Percentiles rank a stretch among this genome's conserved stretches.
Conservation (phyloP, 306 rosid species). For the Castanospermum australe region DNA sequence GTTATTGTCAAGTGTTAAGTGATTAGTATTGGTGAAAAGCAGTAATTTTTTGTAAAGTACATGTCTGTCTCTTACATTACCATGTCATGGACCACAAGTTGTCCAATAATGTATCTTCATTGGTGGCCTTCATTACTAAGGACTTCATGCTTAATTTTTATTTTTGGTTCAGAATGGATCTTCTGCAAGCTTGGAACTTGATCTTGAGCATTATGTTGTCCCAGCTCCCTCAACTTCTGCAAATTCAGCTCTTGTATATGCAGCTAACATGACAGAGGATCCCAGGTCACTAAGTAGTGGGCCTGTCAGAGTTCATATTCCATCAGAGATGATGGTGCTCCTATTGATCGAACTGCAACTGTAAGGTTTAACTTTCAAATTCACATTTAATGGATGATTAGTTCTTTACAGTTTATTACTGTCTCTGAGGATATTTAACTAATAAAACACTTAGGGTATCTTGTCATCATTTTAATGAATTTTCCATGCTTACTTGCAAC, state of each 20-base stretch:
- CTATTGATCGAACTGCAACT: constrained; percentile 46
- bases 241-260: constrained; percentile 60
- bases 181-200: constrained; percentile 78
- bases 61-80: constrained; percentile 2
- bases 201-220: constrained; percentile 89
- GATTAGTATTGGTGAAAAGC: background rate
- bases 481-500: background rate
- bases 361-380: constrained; percentile 48
- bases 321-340: constrained; percentile 40
- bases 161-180: constrained; percentile 57
- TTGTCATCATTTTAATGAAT: background rate
- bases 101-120: constrained; percentile 2
- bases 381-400: constrained; percentile 16
- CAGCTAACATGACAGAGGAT: constrained; percentile 88
- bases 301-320: constrained; percentile 34
- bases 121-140: constrained; percentile 18
- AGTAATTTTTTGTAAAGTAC: background rate
- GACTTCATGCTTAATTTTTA: constrained; percentile 1
- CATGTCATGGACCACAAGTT: background rate
- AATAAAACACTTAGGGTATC: too few species aligned
- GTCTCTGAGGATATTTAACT: too few species aligned
- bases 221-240: constrained; percentile 79
- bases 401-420: background rate
- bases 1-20: background rate
- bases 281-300: constrained; percentile 72